Base-by-base conservation (phyloP, 805 yeast species). In the Cephaloascus fragrans region DNA sequence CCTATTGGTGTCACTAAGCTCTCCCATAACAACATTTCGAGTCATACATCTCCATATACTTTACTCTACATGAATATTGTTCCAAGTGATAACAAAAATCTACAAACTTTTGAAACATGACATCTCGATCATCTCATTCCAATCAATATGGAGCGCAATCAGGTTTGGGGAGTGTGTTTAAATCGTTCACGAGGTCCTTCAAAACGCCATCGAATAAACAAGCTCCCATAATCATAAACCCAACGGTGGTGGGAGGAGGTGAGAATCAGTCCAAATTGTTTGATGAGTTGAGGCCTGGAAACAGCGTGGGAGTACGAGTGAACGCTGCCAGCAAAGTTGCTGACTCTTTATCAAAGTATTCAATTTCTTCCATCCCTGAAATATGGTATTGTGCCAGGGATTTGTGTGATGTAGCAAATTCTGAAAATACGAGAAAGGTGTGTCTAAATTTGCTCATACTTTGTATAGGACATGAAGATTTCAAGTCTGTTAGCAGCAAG, bases 381-480 rank as follows among this genome's bases (percentile, higher is more conserved):
- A 66, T 85, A 2, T 86, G 96, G 96, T 76, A 80, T 53, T 59
- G 77, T 38, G 80, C 82, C 0, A 62, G 73, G 42, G 74, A 69
- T 37, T 56, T 80, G 53, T 65, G 83, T 37, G 61, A 61, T 4
- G 52, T 59, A 0, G 52, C 54, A 3, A 53, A 49, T 26, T 49
- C 48, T 17, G 40, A 53, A 1, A 62, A 57, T 15, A 55, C 64
- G 3, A 58, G 80, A 19, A 57, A 69, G 26, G 69, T 72, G 1
- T 78, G 80, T 0, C 55, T 84, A 26, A 55, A 64, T 15, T 59
- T 87, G 18, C 54, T 84, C 49, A 50, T 57, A 4, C 64, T 67
- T 37, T 82, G 95, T 54, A 75, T 82, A 6, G 50, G 54, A 17
- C 61, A 68, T 29, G 77, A 76, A 42, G 80, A 75, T 33, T 48